These are phyloP conservation scores for Nemania sp. DNA, from an alignment of 2,329 filamentous ascomycete genomes.

Conservation along the genomic window DNA sequence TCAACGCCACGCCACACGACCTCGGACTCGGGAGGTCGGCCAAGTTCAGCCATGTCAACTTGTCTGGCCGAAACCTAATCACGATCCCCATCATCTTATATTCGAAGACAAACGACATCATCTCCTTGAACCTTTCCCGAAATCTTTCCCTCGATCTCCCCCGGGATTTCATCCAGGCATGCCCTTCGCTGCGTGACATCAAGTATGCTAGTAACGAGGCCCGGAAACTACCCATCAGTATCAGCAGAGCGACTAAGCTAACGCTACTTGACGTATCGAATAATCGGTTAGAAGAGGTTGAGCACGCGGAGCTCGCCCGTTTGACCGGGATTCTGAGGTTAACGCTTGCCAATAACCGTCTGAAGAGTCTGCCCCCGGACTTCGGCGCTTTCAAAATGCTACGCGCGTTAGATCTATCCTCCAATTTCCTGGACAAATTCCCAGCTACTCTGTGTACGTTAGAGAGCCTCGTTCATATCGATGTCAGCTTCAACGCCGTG, in stretches of 20 bases:
- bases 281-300: conserved; percentile 85
- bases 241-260: conserved; percentile 78
- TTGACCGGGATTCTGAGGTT: conserved; percentile 81
- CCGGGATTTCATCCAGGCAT: conserved; percentile 94
- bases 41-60: conserved; percentile 92
- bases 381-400: conserved; percentile 81
- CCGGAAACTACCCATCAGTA: conserved; percentile 79
- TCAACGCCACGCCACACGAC: conserved; percentile 74
- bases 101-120: conserved; percentile 88
- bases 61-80: conserved; percentile 86
- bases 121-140: conserved; percentile 89
- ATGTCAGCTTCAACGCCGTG: conserved; percentile 96
- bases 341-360: conserved; percentile 90
- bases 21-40: conserved; percentile 79
- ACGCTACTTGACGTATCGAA: conserved; percentile 95
- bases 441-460: conserved; percentile 84
- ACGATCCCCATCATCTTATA: conserved; percentile 96
- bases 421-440: conserved; percentile 86
- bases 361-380: conserved; percentile 77
- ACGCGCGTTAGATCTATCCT: conserved; percentile 87
- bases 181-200: conserved; percentile 88
- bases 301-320: conserved; percentile 79
- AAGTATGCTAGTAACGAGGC: conserved; percentile 96
- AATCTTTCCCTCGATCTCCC: conserved; percentile 93
- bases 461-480: conserved; percentile 83